Base-by-base conservation (phyloP, 1,284 basidiomycete species). In the Cystobasidiaceae sp. region DNA sequence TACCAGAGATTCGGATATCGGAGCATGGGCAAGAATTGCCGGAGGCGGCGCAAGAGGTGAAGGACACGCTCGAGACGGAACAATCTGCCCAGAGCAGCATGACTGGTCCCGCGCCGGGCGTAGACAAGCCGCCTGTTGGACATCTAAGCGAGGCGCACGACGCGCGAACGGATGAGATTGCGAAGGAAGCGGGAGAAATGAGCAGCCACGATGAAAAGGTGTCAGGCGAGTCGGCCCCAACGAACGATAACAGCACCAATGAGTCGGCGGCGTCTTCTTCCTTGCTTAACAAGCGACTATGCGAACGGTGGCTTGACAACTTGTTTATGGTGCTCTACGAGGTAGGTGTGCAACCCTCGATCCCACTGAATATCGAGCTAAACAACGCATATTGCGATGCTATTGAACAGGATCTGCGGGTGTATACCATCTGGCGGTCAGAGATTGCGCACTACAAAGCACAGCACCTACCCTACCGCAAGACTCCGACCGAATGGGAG, bases 371-470 rank as follows among this genome's bases (percentile, higher is more conserved):
- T 11, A 21, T 46, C n/a, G 54, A n/a, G n/a, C n/a, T 50, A 39
- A 9, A 45, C 21, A 33, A n/a, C 19, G 4, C 48, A 34, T 62
- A 41, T 21, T 30, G 44, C 55, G 43, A 21, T 39, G 9, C 6
- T 48, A 11, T 44, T 33, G 4, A 1, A n/a, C 67, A 93, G 87
- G 94, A 98, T 75, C 80, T 98, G 52, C 86, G 96, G n/a, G 90
- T 98, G 11, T 98, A 94, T 87, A 98, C 96, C 0, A 98, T 98
- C 74, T 99, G 96, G 86, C 85, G 94, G 21, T 94, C 96, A 3
- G 96, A 98, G 75, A 88, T 97, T n/a, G 91, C 92, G 0, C 94
- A 99, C 75, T 98, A 96, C 83, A 96, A 94, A 75, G 92, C 89
- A 0, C 94, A 97, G 75, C 90, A 94, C 71, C 88, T 97, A 68